A percentile compares a stretch with the other conserved stretches of the same genome.
These are phyloP conservation scores for Sergeia podlipaevii DNA, from an alignment of 208 protist genomes.

Conservation along the genomic window DNA sequence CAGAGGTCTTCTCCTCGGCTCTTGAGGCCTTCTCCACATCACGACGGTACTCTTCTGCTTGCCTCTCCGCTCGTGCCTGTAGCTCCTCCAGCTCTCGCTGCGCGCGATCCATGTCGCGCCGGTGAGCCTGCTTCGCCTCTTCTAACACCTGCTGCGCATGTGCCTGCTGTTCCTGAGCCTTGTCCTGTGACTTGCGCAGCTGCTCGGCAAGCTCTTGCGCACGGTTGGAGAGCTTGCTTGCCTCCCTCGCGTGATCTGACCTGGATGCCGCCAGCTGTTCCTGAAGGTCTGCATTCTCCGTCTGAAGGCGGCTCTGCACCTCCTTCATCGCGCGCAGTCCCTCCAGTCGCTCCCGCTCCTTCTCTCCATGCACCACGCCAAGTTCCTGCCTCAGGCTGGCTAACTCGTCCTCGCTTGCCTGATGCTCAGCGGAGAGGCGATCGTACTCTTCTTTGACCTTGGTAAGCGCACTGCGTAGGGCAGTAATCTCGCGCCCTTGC, in stretches of 20 bases:
- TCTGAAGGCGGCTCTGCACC: slow-evolving; percentile 25
- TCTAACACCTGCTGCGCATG: slow-evolving; percentile 34
- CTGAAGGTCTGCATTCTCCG: slow-evolving; percentile 28
- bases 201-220: slow-evolving; percentile 53
- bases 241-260: slow-evolving; percentile 38
- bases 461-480: slow-evolving; percentile 48
- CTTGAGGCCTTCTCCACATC: slow-evolving; percentile 41
- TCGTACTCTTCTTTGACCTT: slow-evolving; percentile 47
- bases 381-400: slow-evolving; percentile 32
- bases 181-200: slow-evolving; percentile 40
- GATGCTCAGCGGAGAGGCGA: slow-evolving; percentile 31
- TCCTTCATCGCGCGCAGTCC: slow-evolving; percentile 36
- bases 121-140: slow-evolving; percentile 40
- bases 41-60: slow-evolving; percentile 26
- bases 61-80: slow-evolving; percentile 26
- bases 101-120: slow-evolving; percentile 34
- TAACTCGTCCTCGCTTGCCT: slow-evolving; percentile 22
- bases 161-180: slow-evolving; percentile 37
- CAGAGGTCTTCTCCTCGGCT: slow-evolving; percentile 43
- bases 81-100: slow-evolving; percentile 33
- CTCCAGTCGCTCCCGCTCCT: slow-evolving; percentile 43
- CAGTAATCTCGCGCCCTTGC: slow-evolving; percentile 81
- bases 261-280: slow-evolving; percentile 44
- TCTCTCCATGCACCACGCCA: slow-evolving; percentile 27
- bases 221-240: slow-evolving; percentile 23